Base-by-base conservation (phyloP, 108 stramenopile genomes). In the Parietichytrium sp. region DNA sequence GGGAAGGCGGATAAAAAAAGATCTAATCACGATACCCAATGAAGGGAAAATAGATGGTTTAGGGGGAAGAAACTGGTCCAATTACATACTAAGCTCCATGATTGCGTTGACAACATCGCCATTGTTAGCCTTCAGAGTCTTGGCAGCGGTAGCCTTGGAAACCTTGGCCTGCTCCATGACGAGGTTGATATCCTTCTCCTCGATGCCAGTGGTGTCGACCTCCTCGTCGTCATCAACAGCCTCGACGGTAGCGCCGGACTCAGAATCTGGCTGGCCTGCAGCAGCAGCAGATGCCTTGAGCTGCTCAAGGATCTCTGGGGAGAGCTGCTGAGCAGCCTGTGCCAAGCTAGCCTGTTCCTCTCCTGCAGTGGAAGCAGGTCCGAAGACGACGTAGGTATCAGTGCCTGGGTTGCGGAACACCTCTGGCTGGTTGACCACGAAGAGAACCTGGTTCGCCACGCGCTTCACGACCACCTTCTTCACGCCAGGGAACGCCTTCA, bases 381-480 rank as follows among this genome's bases (percentile, higher is more conserved):
- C 98, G 84, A 99, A 99, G 89, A 99, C 92, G 47, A 99, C 92
- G 83, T 96, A 99, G 54, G 97, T 96, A 85, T 98, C 96, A 52
- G 93, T 88, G 42, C 78, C 93, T 79, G 96, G 93, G 72, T 84
- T 85, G 91, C 96, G 94, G 93, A 92, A 95, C 51, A 98, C 97
- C 89, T 98, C 96, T 7, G 98, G 97, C 82, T 91, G 89, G 83
- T 91, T 87, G 85, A 99, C 96, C 61, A 93, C 96, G 84, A 99
- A 97, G 33, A 96, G 83, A 79, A 97, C 95, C 85, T 89, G 87
- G 81, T 92, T 93, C 86, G 96, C 96, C 81, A 92, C 92, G 87
- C 96, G 97, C 92, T 98, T 99, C 54, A 99, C 94, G 42, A 95
- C 95, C 52, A 99, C 96, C 81, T 97, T 93, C 55, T 93, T 81